Base-by-base conservation (phyloP, 352 stramenopile species). In the Globisporangium alternatum region DNA sequence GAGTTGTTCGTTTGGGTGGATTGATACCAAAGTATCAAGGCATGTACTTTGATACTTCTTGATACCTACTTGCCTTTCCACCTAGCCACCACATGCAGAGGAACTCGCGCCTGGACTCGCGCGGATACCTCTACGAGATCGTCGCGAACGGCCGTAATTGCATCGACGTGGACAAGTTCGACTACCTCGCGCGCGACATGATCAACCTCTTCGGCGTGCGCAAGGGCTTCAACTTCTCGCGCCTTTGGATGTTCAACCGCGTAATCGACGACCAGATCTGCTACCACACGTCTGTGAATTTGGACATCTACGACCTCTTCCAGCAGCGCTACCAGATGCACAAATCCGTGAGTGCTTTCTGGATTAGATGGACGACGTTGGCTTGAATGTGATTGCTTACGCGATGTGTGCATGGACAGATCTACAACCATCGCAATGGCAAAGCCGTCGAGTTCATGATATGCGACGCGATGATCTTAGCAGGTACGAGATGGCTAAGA, bases 91-190 rank as follows among this genome's bases (percentile, higher is more conserved):
- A 90, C 65, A 74, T 67, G 61, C 72, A 72, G 33, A 74, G 53
- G 31, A 52, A 51, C 44, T 6, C 59, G 31, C 79, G 82, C 13
- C 44, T 88, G 62, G 80, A 89, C 51, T 55, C 67, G n/a, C 75
- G 81, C 19, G 85, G 78, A 9, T 97, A 88, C 47, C 56, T 97
- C 35, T 97, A 97, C 72, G 88, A 97, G 67, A 97, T 97, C 57
- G 88, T 97, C 44, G 87, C 86, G 1, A 97, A 97, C 62, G 88
- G 85, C 30, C 81, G 87, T 64, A 97, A 95, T 75, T 90, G 87
- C 69, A 93, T 97, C 55, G 90, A 97, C 67, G 87, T 96, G 37
- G 90, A 97, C 76, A 97, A 97, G 75, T 95, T 96, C 52, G 90
- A 97, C 72, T 97, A 97, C 70, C 68, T 97, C 35, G 81, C 87